Percentiles rank a stretch among this genome's conserved stretches.
Conservation (phyloP, 2,329 filamentous ascomycete species). For the Trichoderma aggressivum region DNA sequence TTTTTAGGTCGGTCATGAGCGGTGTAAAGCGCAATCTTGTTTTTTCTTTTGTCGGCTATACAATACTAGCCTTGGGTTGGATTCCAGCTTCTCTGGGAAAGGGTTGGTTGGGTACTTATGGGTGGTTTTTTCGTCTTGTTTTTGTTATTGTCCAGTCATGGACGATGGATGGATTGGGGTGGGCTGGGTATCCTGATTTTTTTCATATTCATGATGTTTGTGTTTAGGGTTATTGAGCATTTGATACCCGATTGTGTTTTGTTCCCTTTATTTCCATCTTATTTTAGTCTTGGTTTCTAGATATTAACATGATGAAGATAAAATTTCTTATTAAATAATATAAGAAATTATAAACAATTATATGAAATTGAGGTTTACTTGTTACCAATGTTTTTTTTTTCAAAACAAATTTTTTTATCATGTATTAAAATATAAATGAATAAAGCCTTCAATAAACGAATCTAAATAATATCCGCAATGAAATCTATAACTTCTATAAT, state of each 20-base stretch:
- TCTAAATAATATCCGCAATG: no score
- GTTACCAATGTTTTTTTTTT: no score
- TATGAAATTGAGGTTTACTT: no score
- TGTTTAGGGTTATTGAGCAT: slow-evolving; percentile 31
- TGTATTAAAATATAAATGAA: no score
- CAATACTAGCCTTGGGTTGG: not conserved
- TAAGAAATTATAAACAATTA: no score
- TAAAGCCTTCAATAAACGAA: no score
- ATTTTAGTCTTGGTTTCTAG: not conserved
- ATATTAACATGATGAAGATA: not conserved
- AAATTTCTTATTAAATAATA: no score
- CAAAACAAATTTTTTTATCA: no score
- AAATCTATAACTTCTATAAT: no score
- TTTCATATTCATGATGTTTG: slow-evolving; percentile 19
- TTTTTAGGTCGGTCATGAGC: not conserved
- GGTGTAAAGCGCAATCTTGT: not conserved
- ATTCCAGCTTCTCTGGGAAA: not conserved
- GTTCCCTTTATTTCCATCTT: not conserved
- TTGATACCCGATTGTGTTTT: slow-evolving; percentile 34
- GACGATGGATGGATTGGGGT: not conserved
- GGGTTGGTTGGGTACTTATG: not conserved
- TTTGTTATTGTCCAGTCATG: not conserved
- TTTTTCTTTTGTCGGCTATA: not conserved
- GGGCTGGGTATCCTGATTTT: not conserved
- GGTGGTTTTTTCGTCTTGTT: not conserved